Base-by-base conservation (phyloP, 163 green algal species). In the Volvox carteri region DNA sequence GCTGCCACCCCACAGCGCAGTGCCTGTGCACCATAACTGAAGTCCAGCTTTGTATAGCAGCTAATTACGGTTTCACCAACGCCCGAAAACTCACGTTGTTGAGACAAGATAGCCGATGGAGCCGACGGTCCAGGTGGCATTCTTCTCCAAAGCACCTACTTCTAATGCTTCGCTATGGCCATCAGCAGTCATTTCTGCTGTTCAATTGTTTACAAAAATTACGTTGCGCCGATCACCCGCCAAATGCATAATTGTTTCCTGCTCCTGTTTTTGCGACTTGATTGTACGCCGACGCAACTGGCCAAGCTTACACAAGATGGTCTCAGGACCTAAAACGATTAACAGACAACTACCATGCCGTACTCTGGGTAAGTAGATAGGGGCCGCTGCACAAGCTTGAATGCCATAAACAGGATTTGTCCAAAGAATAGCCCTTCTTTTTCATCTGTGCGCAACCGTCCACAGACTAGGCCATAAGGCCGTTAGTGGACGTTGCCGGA, bases 81-180 rank as follows among this genome's bases (percentile, higher is more conserved):
- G 5, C 2, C 16, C 30, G 56, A 75, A 44, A 65, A 65, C 79
- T 86, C 37, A 86, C 79, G 79, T n/a, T 1, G 62, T 86, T 16
- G 79, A 86, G 0, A 86, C 62, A 0, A 86, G 46, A 54, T 86
- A 86, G 18, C 54, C 79, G 30, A 78, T 48, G 16, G 79, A 70
- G 42, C 79, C 79, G 54, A 44, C n/a, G 4, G 37, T 60, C 78
- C 78, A 86, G 19, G 41, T 42, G 9, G 79, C 79, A 33, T 39
- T 68, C 33, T 50, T 86, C 62, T 86, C 79, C 14, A 86, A 23
- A 0, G 42, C n/a, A 0, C 48, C 79, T 16, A 86, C 11, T n/a
- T 70, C 62, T 14, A 11, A 0, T 12, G 62, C 79, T 54, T 86
- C 79, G 44, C 62, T 78, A 0, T 44, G 21, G n/a, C 9, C 56